phyloP scores from a whole-genome alignment of 345 rosid species.

The Cardiospermum halicacabum region DNA sequence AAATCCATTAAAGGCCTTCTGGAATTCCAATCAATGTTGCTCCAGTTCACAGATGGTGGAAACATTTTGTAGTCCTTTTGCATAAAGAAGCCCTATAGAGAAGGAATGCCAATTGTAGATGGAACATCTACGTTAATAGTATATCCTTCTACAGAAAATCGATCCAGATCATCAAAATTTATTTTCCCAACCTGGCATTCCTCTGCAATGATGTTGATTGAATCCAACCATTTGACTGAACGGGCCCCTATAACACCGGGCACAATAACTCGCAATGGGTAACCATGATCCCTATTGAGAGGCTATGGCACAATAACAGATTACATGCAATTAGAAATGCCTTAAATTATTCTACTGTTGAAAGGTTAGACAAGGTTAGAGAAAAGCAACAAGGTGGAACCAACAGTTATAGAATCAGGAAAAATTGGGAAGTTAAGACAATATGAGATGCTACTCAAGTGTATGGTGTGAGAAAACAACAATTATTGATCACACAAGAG shows the following conservation, averaged over 20 bases:
- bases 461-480: neutral
- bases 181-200: slow-evolving; percentile 65
- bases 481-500: neutral
- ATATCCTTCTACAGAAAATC: neutral
- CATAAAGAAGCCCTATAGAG: slow-evolving; percentile 87
- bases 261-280: slow-evolving; percentile 79
- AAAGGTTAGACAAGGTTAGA: neutral
- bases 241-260: slow-evolving; percentile 99
- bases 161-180: slow-evolving; percentile 9
- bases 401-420: neutral
- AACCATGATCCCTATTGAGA: slow-evolving; percentile 93
- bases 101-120: slow-evolving; percentile 2
- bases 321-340: slow-evolving; percentile 4
- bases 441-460: neutral
- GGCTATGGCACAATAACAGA: slow-evolving; percentile 39
- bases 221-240: slow-evolving; percentile 96
- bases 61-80: slow-evolving; percentile 98
- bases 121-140: neutral
- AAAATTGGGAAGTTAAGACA: neutral
- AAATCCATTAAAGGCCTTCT: slow-evolving; percentile 98
- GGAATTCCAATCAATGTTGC: slow-evolving; percentile 79
- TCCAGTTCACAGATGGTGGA: slow-evolving; percentile 96
- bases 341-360: neutral
- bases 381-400: neutral
- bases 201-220: slow-evolving; percentile 72